phyloP scores from a whole-genome alignment of 2,329 filamentous ascomycete species.

The Cadophora luteo-olivacea region DNA sequence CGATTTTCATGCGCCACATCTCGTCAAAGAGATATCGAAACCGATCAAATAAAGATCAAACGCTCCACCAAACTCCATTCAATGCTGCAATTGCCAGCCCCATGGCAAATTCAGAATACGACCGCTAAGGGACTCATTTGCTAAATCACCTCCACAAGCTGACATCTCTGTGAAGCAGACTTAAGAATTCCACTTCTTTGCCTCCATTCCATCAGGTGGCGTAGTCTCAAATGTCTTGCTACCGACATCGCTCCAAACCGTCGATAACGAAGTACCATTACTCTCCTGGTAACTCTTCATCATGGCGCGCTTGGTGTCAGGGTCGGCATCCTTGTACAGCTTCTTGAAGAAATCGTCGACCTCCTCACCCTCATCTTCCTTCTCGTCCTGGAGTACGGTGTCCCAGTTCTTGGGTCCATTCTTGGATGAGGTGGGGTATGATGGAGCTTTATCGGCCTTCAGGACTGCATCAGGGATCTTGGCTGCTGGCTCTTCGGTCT shows the following conservation, averaged over 20 bases:
- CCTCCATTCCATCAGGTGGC: slow-evolving; percentile 79
- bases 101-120: neutral
- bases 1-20: neutral
- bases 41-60: neutral
- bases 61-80: slow-evolving; percentile 1
- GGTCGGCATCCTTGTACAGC: slow-evolving; percentile 77
- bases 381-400: slow-evolving; percentile 65
- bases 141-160: neutral
- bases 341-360: slow-evolving; percentile 89
- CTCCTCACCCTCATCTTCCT: slow-evolving; percentile 64
- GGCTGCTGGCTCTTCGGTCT: slow-evolving; percentile 21
- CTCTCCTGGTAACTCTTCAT: slow-evolving; percentile 97
- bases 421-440: slow-evolving; percentile 87
- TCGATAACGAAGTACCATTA: slow-evolving; percentile 90
- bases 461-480: slow-evolving; percentile 31
- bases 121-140: neutral
- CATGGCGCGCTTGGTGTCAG: slow-evolving; percentile 90
- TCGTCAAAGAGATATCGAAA: neutral
- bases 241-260: slow-evolving; percentile 86
- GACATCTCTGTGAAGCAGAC: neutral
- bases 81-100: neutral
- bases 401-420: slow-evolving; percentile 93
- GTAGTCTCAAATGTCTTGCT: slow-evolving; percentile 72
- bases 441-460: slow-evolving; percentile 52
- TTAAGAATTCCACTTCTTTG: slow-evolving; percentile 67